Evolutionary conservation across 2,329 filamentous ascomycete species (phyloP), one percentile per base, ranked within the genome.

Genomic region (Tolypocladium sp.): DNA sequence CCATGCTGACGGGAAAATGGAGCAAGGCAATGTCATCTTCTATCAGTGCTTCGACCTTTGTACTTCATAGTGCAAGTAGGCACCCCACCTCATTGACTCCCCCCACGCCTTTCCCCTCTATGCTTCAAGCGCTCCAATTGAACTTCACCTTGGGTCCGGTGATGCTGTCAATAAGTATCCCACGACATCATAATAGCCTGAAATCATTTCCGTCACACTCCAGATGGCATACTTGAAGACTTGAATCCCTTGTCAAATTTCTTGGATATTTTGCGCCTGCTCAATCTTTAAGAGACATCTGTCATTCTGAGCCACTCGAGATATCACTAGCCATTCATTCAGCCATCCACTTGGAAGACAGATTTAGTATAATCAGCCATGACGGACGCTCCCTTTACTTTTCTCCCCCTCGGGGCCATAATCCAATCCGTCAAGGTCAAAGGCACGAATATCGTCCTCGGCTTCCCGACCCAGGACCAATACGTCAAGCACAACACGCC

Each of bases 391-490:
- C 71, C 81, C 51, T 82, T 87, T 68, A 78, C 80, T 51, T 90
- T 93, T 74, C 78, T 93, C 62, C 86, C 89, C 30, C 80, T 90
- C 56, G 90, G 90, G 63, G 90, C 88, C 67, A 90, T 91, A 70
- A 87, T 94, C 70, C 87, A 97, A 72, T 84, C 89, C 69, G 88
- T 97, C 77, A 82, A 80, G 55, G 83, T 97, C 65, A 88, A 82
- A 61, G 88, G 85, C 63, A 78, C 84, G 70, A 94, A 97, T 77
- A 94, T 99, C 64, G 92, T 97, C 27, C 89, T 94, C 66, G 87
- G 88, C 57, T 97, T 97, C 76, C 84, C 89, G 22, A 86, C 82
- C 17, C 83, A 89, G 57, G 84, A 89, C 52, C 83, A 87, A 61
- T 97, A 97, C 77, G 82, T 82, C 64, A 76, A 84, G 65, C 78